Base-by-base conservation (phyloP, 495 filamentous ascomycete genomes). In the Jackrogersella minutella region DNA sequence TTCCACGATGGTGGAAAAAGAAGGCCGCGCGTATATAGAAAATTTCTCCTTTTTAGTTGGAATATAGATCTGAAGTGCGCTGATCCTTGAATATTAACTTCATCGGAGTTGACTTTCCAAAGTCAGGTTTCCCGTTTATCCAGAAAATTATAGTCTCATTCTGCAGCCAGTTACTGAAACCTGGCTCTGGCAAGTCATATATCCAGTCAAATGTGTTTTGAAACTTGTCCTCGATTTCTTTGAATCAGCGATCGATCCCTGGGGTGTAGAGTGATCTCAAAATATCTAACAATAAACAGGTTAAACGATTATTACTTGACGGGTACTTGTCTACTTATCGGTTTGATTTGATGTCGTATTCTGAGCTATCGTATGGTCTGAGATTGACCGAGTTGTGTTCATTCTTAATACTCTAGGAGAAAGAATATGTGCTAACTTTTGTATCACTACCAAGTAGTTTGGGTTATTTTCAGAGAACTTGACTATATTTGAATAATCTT, bases 31-130 rank as follows among this genome's bases (percentile, higher is more conserved):
- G 30, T 10, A 60, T 52, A 13, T 53, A 47, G 5, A 5, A 16
- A 13, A 2, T 33, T n/a, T 34, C 47, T 26, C 28, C 9, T 37
- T 7, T 58, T 57, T 57, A 72, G 30, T 61, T 40, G 6, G 33
- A 26, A 10, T 69, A 56, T 10, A 69, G 62, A 5, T 58, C 40
- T 9, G 26, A 31, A n/a, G 69, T 72, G 17, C 61, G 56, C 8
- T 22, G 26, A 17, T 69, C 56, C 43, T 65, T 6, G 33, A 39
- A 58, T 44, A 72, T 65, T 24, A 69, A 72, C 30, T 68, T 72
- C 69, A 72, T 72, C n/a, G 69, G 43, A 26, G 69, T 70, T 39
- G 64, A 65, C 39, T 69, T 65, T 2, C 66, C 66, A 22, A 62
- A 69, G 3, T 49, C 66, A 4, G 60, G 69, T 17, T 62, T 65